These are phyloP conservation scores for Suillus luteus DNA, from an alignment of 768 basidiomycete genomes.

Conservation along the genomic window DNA sequence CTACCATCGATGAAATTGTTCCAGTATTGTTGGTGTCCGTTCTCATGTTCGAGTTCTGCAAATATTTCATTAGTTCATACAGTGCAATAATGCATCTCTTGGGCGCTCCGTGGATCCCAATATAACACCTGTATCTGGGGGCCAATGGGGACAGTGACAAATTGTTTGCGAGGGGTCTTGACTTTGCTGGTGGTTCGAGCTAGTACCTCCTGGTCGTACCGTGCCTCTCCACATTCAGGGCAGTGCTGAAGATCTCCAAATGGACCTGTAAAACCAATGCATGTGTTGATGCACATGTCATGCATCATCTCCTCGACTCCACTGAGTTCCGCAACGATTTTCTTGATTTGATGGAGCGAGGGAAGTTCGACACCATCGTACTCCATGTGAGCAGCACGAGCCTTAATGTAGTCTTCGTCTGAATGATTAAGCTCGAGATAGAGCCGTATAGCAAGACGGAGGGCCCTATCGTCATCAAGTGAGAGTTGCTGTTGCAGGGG, in stretches of 20 bases:
- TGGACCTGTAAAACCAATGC: conserved; percentile 27
- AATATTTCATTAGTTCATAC: no score
- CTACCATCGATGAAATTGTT: no score
- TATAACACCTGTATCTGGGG: no score
- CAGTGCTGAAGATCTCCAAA: conserved; percentile 13
- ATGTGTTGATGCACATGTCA: conserved; percentile 31
- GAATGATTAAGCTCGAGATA: conserved; percentile 1
- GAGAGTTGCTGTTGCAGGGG: conserved; percentile 14
- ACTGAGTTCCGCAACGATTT: neutral
- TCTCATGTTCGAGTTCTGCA: no score
- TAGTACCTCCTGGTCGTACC: neutral
- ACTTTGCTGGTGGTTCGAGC: no score
- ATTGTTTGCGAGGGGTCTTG: no score
- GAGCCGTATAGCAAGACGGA: neutral
- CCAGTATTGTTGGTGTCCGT: no score
- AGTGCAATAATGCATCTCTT: no score
- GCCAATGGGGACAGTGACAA: no score
- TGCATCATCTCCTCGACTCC: conserved; percentile 13
- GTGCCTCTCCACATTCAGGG: conserved; percentile 32
- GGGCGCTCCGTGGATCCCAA: no score
- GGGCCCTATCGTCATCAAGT: neutral
- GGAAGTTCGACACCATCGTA: neutral
- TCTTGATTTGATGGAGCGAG: conserved; percentile 7
- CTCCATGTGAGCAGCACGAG: neutral
- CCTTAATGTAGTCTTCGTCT: neutral